Base-by-base conservation (phyloP, 2,329 filamentous ascomycete species). In the Penicillium sp. region DNA sequence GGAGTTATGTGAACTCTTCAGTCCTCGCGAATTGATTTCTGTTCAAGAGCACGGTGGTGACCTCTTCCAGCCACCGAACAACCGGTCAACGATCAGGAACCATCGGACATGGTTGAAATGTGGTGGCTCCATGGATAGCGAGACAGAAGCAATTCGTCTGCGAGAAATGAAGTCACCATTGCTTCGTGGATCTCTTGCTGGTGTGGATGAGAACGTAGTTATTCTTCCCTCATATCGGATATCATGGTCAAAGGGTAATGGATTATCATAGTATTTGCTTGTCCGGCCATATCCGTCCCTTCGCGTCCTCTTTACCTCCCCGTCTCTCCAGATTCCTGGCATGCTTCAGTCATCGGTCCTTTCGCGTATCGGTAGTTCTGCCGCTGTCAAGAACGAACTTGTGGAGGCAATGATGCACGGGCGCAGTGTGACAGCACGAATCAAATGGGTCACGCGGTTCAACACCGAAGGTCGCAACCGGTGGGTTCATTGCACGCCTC, bases 401-500 rank as follows among this genome's bases (percentile, higher is more conserved):
- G 70, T 75, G 18, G 73, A 78, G n/a, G 88, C 89, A 0, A 81
- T 92, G 22, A 81, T 82, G 5, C 82, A 87, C 63, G 88, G 88
- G 0, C 82, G 85, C 43, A 86, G 88, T 45, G 85, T 92, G 5
- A 92, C 89, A 1, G 88, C 88, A 4, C 89, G 89, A 67, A 82
- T 92, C 14, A 82, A 84, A 50, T 92, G 88, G 89, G 74, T 89
- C 1, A 80, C 78, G 44, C 76, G 77, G 42, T 72, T 72, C 5
- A 77, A 81, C 31, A 73, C 77, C 18, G 80, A 84, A 49, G 88
- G 88, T 0, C 80, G 87, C 18, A 81, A 82, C 47, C 81, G 88
- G 42, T 92, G 89, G 88, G 88, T 92, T 40, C 89, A 92, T 69
- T 89, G 87, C 67, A 92, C 89, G 22, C 89, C 89, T 2, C 74